Evolutionary conservation across 148 eudicot species (phyloP).

Genomic region (Mesembryanthemum crystallinum): DNA sequence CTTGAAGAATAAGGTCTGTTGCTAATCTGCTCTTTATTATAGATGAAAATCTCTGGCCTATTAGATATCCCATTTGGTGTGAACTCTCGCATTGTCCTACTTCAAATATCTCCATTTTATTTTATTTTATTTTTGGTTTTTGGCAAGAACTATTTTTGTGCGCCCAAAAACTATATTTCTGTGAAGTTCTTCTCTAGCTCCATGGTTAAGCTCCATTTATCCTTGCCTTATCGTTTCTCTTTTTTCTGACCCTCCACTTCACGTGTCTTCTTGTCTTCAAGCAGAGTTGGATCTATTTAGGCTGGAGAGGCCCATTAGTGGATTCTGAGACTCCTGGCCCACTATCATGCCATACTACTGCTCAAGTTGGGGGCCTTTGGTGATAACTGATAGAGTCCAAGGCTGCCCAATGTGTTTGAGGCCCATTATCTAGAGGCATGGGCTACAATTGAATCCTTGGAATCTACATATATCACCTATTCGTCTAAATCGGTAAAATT

Average conservation of each 20-base stretch:
- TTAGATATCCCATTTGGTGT: constrained; percentile 63
- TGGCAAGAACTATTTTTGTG: not conserved
- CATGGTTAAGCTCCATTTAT: not conserved
- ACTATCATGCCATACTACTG: too few species aligned
- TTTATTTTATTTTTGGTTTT: not conserved
- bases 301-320: not conserved
- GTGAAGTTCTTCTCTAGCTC: not conserved
- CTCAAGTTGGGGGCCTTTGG: not conserved
- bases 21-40: constrained; percentile 62
- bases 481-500: too few species aligned
- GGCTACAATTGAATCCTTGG: too few species aligned
- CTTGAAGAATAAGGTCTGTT: constrained; percentile 62
- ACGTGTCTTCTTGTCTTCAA: not conserved
- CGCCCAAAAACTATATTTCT: not conserved
- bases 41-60: constrained; percentile 64
- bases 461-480: too few species aligned
- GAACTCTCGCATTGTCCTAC: constrained; percentile 62
- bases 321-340: not conserved
- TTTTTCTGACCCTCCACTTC: not conserved
- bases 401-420: too few species aligned
- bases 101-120: constrained; percentile 50
- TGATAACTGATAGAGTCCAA: too few species aligned
- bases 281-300: constrained; percentile 1
- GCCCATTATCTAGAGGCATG: too few species aligned
- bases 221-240: constrained; percentile 27